Evolutionary conservation across 495 filamentous ascomycete genomes (phyloP), one percentile per base, ranked within the genome.

Genomic region (Hyaloscypha bicolor): DNA sequence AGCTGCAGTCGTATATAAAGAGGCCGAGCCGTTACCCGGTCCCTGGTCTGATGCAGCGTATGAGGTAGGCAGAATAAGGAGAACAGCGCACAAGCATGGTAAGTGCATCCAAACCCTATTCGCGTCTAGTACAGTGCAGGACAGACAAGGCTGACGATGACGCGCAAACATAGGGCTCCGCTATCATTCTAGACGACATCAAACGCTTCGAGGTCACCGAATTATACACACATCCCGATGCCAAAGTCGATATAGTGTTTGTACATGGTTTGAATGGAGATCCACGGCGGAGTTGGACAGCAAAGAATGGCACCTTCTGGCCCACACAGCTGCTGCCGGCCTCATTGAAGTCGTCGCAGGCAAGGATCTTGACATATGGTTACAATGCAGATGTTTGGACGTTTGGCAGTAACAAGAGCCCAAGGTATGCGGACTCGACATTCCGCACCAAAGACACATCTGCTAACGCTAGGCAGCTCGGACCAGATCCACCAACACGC

Each of bases 231-330:
- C 86, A 88, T 48, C 85, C 85, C 11, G 76, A 82, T 56, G 85
- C 84, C 25, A 83, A 82, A 70, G 86, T 86, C 74, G 87, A 89
- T 71, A 87, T 93, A 42, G 88, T 93, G 12, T 85, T 93, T 56
- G 91, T 96, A 51, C 93, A 96, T 74, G 93, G 93, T 60, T 80
- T 96, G 33, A 94, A 94, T 71, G 93, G 93, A 25, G 83, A 92
- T 62, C 91, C 92, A 1, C 78, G 88, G 31, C 84, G 85, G 62
- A 91, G 91, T 55, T 96, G 93, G 93, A 90, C 89, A 19, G 84
- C 86, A 6, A 82, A 82, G 58, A 80, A 82, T 52, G 85, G 85
- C 52, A 84, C 87, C 48, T 92, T 91, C 78, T 95, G 93, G 93
- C 90, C 92, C 0, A 76, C 82, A 16, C 88, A 94, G 68, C 81